phyloP scores from a whole-genome alignment of 2,329 filamentous ascomycete genomes.

The Trichoderma pleuroti region DNA sequence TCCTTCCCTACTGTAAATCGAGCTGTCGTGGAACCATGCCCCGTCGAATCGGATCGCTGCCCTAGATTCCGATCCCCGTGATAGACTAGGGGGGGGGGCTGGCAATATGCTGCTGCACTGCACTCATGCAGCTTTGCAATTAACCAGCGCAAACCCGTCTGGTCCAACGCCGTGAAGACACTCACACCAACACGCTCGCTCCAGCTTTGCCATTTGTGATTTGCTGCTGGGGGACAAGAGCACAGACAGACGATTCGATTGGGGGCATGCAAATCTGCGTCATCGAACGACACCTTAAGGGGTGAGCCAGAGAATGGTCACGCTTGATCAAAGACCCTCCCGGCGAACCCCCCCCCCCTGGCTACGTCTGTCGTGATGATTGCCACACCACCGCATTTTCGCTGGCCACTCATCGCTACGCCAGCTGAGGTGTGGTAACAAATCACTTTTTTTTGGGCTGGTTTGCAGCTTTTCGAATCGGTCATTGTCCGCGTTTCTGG shows the following conservation, averaged over 20 bases:
- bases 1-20: background rate
- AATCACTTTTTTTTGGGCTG: background rate
- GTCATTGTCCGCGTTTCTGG: background rate
- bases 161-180: background rate
- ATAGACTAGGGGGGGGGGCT: background rate
- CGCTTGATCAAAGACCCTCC: background rate
- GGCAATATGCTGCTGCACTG: background rate
- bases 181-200: background rate
- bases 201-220: background rate
- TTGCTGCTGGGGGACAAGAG: background rate
- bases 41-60: constrained; percentile 11
- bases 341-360: too few relatives aligned
- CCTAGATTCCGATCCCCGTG: background rate
- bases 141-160: background rate
- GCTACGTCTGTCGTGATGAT: background rate
- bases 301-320: background rate
- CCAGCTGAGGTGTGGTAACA: background rate
- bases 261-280: background rate
- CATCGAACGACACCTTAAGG: background rate
- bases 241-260: background rate
- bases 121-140: background rate
- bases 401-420: background rate
- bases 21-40: background rate
- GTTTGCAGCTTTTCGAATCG: background rate
- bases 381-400: constrained; percentile 8